Evolutionary conservation across 2,329 filamentous ascomycete species (phyloP).

Genomic region (Verticillium albo-atrum): DNA sequence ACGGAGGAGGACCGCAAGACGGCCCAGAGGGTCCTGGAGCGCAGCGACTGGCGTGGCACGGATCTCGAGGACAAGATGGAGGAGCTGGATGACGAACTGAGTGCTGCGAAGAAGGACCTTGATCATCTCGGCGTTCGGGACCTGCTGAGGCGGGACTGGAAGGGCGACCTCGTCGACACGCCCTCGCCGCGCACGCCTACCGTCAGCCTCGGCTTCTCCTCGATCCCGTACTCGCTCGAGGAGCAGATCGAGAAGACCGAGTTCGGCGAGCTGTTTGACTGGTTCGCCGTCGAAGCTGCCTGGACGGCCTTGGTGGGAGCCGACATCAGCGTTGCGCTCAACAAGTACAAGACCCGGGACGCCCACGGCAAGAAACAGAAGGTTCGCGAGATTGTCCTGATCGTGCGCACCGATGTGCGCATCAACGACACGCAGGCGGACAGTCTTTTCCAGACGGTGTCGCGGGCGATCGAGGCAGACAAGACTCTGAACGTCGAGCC

Average conservation of each 20-base stretch:
- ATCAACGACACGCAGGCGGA: slow-evolving; percentile 38
- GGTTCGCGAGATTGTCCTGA: slow-evolving; percentile 39
- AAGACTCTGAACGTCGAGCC: slow-evolving; percentile 31
- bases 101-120: slow-evolving; percentile 36
- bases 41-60: slow-evolving; percentile 34
- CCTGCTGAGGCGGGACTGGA: slow-evolving; percentile 41
- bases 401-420: slow-evolving; percentile 37
- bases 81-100: slow-evolving; percentile 32
- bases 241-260: slow-evolving; percentile 39
- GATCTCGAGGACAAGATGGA: slow-evolving; percentile 35
- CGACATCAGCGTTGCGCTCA: slow-evolving; percentile 38
- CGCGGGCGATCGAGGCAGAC: slow-evolving; percentile 33
- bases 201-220: slow-evolving; percentile 39
- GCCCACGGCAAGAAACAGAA: slow-evolving; percentile 34
- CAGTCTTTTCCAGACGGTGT: slow-evolving; percentile 32
- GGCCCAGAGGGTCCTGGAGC: slow-evolving; percentile 30
- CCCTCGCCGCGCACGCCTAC: slow-evolving; percentile 38
- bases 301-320: slow-evolving; percentile 40
- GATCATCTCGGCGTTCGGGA: slow-evolving; percentile 34
- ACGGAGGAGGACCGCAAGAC: slow-evolving; percentile 32
- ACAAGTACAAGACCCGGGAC: slow-evolving; percentile 38
- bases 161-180: slow-evolving; percentile 40
- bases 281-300: slow-evolving; percentile 42
- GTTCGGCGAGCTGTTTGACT: slow-evolving; percentile 40
- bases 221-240: slow-evolving; percentile 39